Conservation (phyloP, 2,329 filamentous ascomycete genomes). For the Lachnellula cervina region DNA sequence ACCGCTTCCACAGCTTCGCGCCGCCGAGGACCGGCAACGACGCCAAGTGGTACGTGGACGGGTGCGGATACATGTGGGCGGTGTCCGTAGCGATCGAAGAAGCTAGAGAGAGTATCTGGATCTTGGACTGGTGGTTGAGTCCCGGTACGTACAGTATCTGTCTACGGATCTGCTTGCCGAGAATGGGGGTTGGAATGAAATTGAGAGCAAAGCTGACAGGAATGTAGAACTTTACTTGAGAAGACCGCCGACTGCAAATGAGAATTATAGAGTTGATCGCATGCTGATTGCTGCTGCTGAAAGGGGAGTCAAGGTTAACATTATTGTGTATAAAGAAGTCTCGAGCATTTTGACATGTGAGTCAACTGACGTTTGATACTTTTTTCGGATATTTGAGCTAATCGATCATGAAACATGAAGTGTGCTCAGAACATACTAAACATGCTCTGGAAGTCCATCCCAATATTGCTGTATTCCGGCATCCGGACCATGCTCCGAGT, state of each 20-base stretch:
- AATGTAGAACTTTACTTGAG: conserved; percentile 70
- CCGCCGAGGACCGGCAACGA: conserved; percentile 65
- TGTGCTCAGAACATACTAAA: conserved; percentile 71
- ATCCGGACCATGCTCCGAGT: conserved; percentile 82
- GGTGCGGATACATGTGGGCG: conserved; percentile 79
- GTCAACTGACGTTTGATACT: conserved; percentile 32
- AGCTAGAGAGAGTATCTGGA: conserved; percentile 71
- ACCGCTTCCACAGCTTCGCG: conserved; percentile 66
- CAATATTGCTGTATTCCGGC: conserved; percentile 84
- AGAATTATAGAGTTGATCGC: conserved; percentile 77
- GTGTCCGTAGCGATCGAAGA: conserved; percentile 74
- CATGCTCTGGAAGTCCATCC: conserved; percentile 73
- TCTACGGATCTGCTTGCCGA: background rate
- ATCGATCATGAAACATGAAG: conserved; percentile 28
- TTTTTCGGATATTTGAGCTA: background rate
- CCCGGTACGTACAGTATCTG: conserved; percentile 38
- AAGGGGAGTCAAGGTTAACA: conserved; percentile 75
- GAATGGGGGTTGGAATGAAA: background rate
- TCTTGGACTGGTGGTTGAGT: conserved; percentile 86
- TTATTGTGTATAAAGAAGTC: conserved; percentile 92
- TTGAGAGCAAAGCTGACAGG: background rate
- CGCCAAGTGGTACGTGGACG: conserved; percentile 85
- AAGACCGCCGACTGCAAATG: conserved; percentile 73
- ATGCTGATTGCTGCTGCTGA: conserved; percentile 79
- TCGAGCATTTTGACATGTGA: conserved; percentile 73